These are phyloP conservation scores for Mariannaea sp. DNA, from an alignment of 2,329 filamentous ascomycete genomes.

Conservation along the genomic window DNA sequence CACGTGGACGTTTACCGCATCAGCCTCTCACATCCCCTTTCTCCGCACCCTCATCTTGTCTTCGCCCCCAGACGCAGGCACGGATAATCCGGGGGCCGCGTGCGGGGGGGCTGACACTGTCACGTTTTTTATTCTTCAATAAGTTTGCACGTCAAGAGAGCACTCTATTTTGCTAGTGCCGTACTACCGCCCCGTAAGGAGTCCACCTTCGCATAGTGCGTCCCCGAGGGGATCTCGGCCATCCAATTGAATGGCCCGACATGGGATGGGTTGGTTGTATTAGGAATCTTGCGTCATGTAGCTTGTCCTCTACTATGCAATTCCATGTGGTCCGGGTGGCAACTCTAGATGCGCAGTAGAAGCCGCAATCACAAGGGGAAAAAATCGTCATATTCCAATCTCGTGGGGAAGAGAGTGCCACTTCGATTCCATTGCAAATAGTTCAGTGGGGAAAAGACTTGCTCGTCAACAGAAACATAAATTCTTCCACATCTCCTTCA, in stretches of 20 bases:
- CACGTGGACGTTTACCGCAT: slow-evolving; percentile 12
- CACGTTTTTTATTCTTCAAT: too few species aligned
- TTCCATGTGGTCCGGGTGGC: too few species aligned
- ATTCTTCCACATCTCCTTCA: slow-evolving; percentile 24
- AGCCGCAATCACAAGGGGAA: not conserved
- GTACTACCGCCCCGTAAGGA: too few species aligned
- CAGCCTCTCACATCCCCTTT: slow-evolving; percentile 1
- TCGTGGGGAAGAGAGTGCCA: not conserved
- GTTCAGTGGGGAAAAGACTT: slow-evolving; percentile 1
- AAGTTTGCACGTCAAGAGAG: too few species aligned
- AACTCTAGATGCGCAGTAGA: too few species aligned
- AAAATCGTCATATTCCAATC: not conserved
- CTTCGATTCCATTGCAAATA: slow-evolving; percentile 3
- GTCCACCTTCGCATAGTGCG: slow-evolving; percentile 1
- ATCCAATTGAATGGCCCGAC: slow-evolving; percentile 10
- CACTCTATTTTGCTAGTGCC: too few species aligned
- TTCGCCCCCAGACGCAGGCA: too few species aligned
- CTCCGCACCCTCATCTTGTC: not conserved
- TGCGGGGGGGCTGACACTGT: not conserved
- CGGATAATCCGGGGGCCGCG: slow-evolving; percentile 5
- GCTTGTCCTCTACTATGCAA: not conserved
- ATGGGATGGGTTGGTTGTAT: too few species aligned
- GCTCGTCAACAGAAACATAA: slow-evolving; percentile 8
- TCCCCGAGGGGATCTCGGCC: not conserved
- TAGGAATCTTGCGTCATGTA: not conserved